Conservation (phyloP, 139 green algal species). For the Tetradesmus lagerheimii region DNA sequence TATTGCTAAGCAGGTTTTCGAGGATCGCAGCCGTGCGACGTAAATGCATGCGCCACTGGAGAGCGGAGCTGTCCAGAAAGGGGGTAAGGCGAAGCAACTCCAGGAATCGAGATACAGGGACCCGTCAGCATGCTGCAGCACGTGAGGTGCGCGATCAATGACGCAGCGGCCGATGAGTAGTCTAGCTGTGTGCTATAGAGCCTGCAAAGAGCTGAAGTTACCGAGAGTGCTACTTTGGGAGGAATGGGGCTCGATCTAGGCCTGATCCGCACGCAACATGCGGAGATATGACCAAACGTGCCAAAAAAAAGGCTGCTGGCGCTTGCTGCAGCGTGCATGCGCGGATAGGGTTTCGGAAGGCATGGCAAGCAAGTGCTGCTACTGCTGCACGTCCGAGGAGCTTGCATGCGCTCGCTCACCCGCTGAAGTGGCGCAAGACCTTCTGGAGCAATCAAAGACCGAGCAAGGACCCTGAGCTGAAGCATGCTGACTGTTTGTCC, state of each 20-base stretch:
- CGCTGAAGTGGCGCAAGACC: neutral
- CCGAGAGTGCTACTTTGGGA: neutral
- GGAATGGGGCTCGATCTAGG: neutral
- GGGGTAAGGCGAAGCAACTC: neutral
- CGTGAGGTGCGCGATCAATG: neutral
- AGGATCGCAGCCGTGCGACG: neutral
- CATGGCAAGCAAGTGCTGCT: neutral
- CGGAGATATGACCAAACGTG: neutral
- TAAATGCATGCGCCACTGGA: neutral
- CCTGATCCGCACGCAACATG: neutral
- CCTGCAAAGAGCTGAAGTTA: neutral
- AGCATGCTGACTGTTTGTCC: slow-evolving; percentile 8
- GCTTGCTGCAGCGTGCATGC: neutral
- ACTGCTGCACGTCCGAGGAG: neutral
- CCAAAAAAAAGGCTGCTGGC: neutral
- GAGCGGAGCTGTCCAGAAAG: neutral
- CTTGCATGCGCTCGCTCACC: neutral
- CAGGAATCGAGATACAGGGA: neutral
- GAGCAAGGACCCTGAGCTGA: neutral
- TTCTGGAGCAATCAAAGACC: neutral
- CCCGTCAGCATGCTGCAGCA: neutral
- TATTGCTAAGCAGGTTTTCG: too few relatives aligned
- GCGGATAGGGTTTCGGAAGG: slow-evolving; percentile 1
- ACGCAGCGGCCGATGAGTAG: too few relatives aligned
- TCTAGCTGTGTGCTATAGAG: neutral